Conservation (phyloP, 768 basidiomycete species). For the Leucosporidium scottii region DNA sequence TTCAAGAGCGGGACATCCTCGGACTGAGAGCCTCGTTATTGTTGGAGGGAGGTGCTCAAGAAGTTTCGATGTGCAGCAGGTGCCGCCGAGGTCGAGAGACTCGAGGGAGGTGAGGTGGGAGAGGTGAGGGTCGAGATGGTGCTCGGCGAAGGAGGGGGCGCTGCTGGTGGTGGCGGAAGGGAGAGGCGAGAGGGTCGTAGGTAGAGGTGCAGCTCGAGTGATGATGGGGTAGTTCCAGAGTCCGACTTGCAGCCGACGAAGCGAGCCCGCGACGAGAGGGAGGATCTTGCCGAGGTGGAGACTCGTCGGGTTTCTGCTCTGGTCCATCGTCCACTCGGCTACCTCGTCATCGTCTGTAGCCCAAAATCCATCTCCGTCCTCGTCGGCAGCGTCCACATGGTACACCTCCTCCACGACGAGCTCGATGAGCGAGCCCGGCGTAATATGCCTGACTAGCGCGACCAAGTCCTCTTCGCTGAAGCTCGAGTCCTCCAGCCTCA, state of each 20-base stretch:
- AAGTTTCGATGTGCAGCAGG: too few relatives aligned
- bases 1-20: too few relatives aligned
- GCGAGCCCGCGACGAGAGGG: neutral
- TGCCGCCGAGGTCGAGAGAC: too few relatives aligned
- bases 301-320: neutral
- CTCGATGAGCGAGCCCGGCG: neutral
- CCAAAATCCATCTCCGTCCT: too few relatives aligned
- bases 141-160: constrained; percentile 10
- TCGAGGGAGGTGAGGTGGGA: neutral
- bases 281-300: neutral
- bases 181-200: neutral
- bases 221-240: neutral
- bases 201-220: neutral
- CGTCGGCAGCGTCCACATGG: neutral
- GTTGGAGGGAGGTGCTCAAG: too few relatives aligned
- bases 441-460: too few relatives aligned
- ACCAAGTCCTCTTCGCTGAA: neutral
- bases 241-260: neutral
- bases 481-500: neutral
- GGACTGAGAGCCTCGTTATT: too few relatives aligned
- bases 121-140: neutral
- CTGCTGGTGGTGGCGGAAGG: constrained; percentile 6
- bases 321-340: too few relatives aligned
- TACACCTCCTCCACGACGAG: neutral
- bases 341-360: too few relatives aligned